Evolutionary conservation across 805 yeast species (phyloP).

Genomic region (Teunomyces kruisii): DNA sequence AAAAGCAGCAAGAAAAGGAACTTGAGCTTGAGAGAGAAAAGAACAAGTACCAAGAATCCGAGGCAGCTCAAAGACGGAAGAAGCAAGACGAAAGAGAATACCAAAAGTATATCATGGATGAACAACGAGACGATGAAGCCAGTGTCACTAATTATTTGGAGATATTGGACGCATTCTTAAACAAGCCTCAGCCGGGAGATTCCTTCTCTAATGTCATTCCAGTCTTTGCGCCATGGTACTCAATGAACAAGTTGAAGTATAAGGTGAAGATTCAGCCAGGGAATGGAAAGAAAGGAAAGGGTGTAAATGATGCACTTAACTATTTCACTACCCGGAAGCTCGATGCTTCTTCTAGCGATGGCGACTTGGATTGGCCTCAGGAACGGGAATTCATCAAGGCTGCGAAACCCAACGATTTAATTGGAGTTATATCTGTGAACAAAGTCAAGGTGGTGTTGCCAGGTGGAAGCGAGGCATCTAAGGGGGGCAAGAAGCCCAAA

Average conservation of each 20-base stretch:
- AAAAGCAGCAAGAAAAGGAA: constrained; percentile 19
- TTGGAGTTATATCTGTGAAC: constrained; percentile 66
- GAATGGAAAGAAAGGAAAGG: constrained; percentile 82
- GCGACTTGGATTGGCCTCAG: constrained; percentile 67
- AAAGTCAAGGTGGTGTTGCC: constrained; percentile 68
- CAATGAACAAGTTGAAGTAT: constrained; percentile 71
- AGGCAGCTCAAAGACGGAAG: constrained; percentile 43
- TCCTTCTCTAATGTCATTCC: constrained; percentile 66
- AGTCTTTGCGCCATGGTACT: constrained; percentile 89
- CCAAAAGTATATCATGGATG: constrained; percentile 39
- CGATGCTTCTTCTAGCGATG: constrained; percentile 43
- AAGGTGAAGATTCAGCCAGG: constrained; percentile 84
- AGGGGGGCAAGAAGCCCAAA: constrained; percentile 15
- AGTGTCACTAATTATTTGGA: constrained; percentile 34
- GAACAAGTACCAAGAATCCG: constrained; percentile 31
- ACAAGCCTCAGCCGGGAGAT: constrained; percentile 51
- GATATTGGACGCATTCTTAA: constrained; percentile 45
- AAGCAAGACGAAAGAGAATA: constrained; percentile 46
- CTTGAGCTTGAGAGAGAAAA: constrained; percentile 18
- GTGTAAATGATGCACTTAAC: constrained; percentile 65
- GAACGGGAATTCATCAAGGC: constrained; percentile 58
- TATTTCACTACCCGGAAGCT: constrained; percentile 51
- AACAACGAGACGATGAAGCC: constrained; percentile 32
- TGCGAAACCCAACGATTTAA: constrained; percentile 63
- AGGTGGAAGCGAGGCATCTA: constrained; percentile 35